Evolutionary conservation across 495 filamentous ascomycete genomes (phyloP), one percentile per base, ranked within the genome.

Genomic region (Penicillium ucsense): DNA sequence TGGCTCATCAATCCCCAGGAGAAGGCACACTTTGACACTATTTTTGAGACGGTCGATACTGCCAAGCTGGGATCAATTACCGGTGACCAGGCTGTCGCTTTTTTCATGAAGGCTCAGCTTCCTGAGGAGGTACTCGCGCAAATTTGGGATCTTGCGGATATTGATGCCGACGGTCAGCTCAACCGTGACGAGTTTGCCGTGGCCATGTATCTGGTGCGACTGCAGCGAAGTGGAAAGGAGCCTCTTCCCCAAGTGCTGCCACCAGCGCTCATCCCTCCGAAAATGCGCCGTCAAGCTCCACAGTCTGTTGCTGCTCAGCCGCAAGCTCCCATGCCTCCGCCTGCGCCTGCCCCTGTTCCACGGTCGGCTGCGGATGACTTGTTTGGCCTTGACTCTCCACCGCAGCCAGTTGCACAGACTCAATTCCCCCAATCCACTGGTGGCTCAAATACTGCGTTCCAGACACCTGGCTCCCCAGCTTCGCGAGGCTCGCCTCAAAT

Each of bases 101-200:
- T 96, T 63, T 90, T 98, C 62, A 88, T 86, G 61, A 87, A 94
- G 61, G 94, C 91, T 2, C 84, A 85, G 46, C 74, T 98, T 6
- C 77, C 89, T 0, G 91, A 96, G 54, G 94, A 95, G 60, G 81
- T 80, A 6, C 76, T 98, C 11, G 92, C 94, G n/a, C 82, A 88
- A 54, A 94, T 98, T 50, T 98, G 92, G 92, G 94, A 98, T 61
- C 75, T 98, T 27, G 85, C 94, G 5, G 91, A 97, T 73, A 92
- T 96, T 61, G 85, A 85, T 52, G 90, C 87, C 10, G 86, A 90
- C 46, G 92, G 92, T 7, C 83, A 82, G 47, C 72, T 98, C 36
- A 89, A 74, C 33, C 76, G 78, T 46, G 92, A 98, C 62, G 90
- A 94, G 57, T 98, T 98, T 59, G 91, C 92, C 0, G 89, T 98